phyloP scores from a whole-genome alignment of 805 yeast species.

The Jamesozyma piceae region DNA sequence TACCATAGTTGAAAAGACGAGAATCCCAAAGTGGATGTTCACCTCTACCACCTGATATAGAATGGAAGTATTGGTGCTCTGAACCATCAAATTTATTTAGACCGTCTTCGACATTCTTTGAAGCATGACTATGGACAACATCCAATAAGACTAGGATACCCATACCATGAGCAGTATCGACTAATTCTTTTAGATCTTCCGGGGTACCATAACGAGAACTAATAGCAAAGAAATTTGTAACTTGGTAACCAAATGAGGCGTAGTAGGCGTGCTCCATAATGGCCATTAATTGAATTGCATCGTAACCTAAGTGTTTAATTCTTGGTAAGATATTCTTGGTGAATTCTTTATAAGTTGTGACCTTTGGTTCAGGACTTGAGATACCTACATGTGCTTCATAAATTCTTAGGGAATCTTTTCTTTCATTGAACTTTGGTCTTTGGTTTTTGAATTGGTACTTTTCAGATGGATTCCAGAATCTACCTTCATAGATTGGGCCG shows the following conservation, averaged over 20 bases:
- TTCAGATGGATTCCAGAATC: slow-evolving; percentile 81
- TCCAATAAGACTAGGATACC: slow-evolving; percentile 84
- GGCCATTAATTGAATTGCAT: slow-evolving; percentile 93
- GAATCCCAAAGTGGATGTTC: slow-evolving; percentile 92
- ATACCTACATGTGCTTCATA: slow-evolving; percentile 96
- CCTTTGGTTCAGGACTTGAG: slow-evolving; percentile 77
- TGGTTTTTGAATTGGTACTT: slow-evolving; percentile 51
- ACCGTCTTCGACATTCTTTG: slow-evolving; percentile 91
- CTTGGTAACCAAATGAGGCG: slow-evolving; percentile 96
- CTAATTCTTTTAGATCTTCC: slow-evolving; percentile 81
- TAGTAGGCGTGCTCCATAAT: slow-evolving; percentile 98
- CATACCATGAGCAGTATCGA: slow-evolving; percentile 83
- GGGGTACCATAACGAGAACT: slow-evolving; percentile 92
- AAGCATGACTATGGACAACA: slow-evolving; percentile 92
- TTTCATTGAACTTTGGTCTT: slow-evolving; percentile 45
- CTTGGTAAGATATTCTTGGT: slow-evolving; percentile 73
- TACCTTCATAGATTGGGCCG: slow-evolving; percentile 59
- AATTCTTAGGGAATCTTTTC: slow-evolving; percentile 50
- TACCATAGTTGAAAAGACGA: slow-evolving; percentile 84
- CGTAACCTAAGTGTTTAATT: slow-evolving; percentile 77
- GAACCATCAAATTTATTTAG: slow-evolving; percentile 90
- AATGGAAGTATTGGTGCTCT: slow-evolving; percentile 88
- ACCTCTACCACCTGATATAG: slow-evolving; percentile 66
- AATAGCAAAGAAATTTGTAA: slow-evolving; percentile 83
- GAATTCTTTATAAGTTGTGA: slow-evolving; percentile 82